Percentiles rank a stretch among this genome's conserved stretches.
phyloP scores from a whole-genome alignment of 495 filamentous ascomycete species.

The Glonium stellatum region DNA sequence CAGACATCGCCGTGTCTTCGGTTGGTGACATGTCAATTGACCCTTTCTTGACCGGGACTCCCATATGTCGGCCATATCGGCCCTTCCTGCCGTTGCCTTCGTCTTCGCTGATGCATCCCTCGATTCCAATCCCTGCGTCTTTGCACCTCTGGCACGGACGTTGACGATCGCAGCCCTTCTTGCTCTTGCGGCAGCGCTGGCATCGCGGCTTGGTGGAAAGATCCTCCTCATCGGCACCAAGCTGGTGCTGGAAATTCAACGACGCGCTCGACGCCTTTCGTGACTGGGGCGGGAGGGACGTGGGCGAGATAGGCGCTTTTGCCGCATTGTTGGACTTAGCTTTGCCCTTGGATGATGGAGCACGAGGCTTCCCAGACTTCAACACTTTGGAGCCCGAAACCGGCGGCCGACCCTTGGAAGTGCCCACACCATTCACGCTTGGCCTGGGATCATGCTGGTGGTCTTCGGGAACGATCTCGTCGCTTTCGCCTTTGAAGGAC shows the following conservation, averaged over 20 bases:
- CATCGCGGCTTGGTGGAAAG: constrained; percentile 91
- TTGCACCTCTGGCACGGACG: constrained; percentile 90
- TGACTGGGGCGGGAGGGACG: constrained; percentile 55
- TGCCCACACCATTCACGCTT: constrained; percentile 30
- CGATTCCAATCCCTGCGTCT: constrained; percentile 86
- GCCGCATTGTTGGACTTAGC: constrained; percentile 12
- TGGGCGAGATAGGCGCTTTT: constrained; percentile 60
- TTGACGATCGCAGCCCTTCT: constrained; percentile 97
- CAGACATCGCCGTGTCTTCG: constrained; percentile 11
- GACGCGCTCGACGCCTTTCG: constrained; percentile 75
- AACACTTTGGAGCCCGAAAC: constrained; percentile 14
- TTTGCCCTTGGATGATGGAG: constrained; percentile 30
- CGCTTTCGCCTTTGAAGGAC: constrained; percentile 46
- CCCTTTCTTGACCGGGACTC: constrained; percentile 75
- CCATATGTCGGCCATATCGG: constrained; percentile 94
- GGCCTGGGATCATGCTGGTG: constrained; percentile 29
- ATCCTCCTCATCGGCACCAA: constrained; percentile 80
- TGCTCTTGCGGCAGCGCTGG: constrained; percentile 97
- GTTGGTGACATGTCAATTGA: constrained; percentile 40
- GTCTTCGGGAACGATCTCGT: constrained; percentile 36
- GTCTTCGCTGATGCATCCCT: constrained; percentile 93
- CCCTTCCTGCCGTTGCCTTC: constrained; percentile 94
- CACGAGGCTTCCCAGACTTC: constrained; percentile 32
- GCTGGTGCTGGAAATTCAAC: constrained; percentile 59
- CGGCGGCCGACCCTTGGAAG: constrained; percentile 15